These are phyloP conservation scores for Isabelozyma pseudorhagii DNA, from an alignment of 805 yeast species.

Conservation along the genomic window DNA sequence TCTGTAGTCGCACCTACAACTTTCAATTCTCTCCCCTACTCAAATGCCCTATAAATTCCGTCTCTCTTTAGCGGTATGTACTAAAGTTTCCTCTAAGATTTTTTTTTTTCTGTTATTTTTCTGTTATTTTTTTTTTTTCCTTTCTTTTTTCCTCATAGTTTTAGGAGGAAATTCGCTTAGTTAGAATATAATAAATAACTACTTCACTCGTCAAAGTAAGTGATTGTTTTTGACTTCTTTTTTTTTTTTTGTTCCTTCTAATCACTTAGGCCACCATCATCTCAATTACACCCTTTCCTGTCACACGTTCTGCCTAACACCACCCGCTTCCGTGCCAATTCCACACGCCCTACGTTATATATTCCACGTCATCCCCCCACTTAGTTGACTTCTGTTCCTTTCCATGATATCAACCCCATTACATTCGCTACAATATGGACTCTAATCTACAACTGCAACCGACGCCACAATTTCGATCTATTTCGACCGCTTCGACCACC, in stretches of 20 bases:
- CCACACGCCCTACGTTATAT: too few relatives aligned
- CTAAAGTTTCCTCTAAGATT: too few relatives aligned
- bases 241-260: not conserved
- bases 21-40: not conserved
- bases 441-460: constrained; percentile 10
- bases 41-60: not conserved
- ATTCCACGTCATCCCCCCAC: too few relatives aligned
- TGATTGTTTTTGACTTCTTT: not conserved
- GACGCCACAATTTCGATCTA: constrained; percentile 34
- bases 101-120: not conserved
- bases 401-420: not conserved
- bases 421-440: not conserved
- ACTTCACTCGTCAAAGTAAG: not conserved
- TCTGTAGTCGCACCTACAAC: not conserved
- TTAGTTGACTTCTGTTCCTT: not conserved
- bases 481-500: constrained; percentile 28
- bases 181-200: not conserved
- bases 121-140: not conserved
- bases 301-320: too few relatives aligned
- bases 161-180: not conserved
- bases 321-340: too few relatives aligned
- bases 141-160: not conserved
- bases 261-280: not conserved
- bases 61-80: not conserved
- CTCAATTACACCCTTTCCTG: too few relatives aligned